A percentile compares a stretch with the other conserved stretches of the same genome.
phyloP scores from a whole-genome alignment of 768 basidiomycete species.

The Boletellus ananas region DNA sequence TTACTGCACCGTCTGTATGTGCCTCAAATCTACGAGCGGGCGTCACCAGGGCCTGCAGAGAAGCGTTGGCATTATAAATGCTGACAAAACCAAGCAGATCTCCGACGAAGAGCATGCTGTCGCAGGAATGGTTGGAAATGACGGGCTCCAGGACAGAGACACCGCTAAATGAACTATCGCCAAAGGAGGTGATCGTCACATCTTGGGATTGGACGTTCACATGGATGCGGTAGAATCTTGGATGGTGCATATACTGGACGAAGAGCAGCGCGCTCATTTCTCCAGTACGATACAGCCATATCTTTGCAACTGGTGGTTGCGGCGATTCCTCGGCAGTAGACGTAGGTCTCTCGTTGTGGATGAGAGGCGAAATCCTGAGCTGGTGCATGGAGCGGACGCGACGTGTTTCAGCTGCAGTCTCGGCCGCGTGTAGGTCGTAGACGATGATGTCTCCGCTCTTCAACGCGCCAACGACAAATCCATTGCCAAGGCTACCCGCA shows the following conservation, averaged over 20 bases:
- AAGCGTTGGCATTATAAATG: slow-evolving; percentile 50
- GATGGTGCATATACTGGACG: slow-evolving; percentile 46
- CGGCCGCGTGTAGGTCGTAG: slow-evolving; percentile 45
- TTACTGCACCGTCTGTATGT: slow-evolving; percentile 59
- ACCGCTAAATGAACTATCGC: slow-evolving; percentile 47
- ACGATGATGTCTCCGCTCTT: slow-evolving; percentile 56
- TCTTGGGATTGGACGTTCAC: slow-evolving; percentile 31
- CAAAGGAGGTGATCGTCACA: slow-evolving; percentile 42
- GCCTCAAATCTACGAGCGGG: slow-evolving; percentile 57
- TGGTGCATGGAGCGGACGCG: slow-evolving; percentile 22
- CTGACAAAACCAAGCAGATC: slow-evolving; percentile 63
- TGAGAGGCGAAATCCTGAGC: slow-evolving; percentile 37
- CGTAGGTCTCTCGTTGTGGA: slow-evolving; percentile 13
- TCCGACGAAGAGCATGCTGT: slow-evolving; percentile 56
- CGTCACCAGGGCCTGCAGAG: slow-evolving; percentile 15
- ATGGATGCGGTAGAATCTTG: slow-evolving; percentile 50
- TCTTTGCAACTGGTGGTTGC: slow-evolving; percentile 9
- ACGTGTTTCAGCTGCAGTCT: slow-evolving; percentile 4
- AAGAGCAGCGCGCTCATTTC: slow-evolving; percentile 34
- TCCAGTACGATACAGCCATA: slow-evolving; percentile 16
- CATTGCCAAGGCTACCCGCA: slow-evolving; percentile 39
- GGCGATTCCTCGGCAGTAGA: background rate
- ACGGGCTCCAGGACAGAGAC: slow-evolving; percentile 49
- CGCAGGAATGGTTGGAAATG: slow-evolving; percentile 38
- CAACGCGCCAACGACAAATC: slow-evolving; percentile 47